Evolutionary conservation across 495 filamentous ascomycete species (phyloP).

Genomic region (Rusavskia elegans): DNA sequence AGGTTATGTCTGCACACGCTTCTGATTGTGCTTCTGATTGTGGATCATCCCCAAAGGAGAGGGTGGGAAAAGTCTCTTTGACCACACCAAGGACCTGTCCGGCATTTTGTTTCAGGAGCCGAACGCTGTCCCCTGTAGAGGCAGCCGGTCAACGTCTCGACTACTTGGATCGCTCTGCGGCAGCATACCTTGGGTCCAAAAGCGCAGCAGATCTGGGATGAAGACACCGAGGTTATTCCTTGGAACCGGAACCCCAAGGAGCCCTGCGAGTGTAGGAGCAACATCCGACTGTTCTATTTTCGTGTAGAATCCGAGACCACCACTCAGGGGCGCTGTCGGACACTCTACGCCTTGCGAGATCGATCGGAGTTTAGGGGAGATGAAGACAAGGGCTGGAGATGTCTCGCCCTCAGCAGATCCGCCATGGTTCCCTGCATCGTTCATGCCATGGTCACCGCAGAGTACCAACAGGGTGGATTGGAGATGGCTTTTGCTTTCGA

Average conservation of each 20-base stretch:
- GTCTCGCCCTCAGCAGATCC: conserved; percentile 88
- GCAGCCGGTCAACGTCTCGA: not conserved
- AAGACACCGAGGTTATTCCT: conserved; percentile 84
- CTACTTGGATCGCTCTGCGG: not conserved
- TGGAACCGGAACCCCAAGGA: conserved; percentile 81
- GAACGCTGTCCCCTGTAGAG: conserved; percentile 39
- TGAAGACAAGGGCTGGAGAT: conserved; percentile 78
- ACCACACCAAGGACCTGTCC: conserved; percentile 62
- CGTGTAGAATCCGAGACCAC: conserved; percentile 62
- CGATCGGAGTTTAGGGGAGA: conserved; percentile 65
- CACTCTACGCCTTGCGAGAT: conserved; percentile 28
- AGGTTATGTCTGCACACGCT: conserved; percentile 28
- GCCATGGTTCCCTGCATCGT: conserved; percentile 93
- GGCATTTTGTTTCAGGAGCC: conserved; percentile 59
- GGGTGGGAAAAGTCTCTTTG: conserved; percentile 46
- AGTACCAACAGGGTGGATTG: conserved; percentile 68
- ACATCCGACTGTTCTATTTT: conserved; percentile 86
- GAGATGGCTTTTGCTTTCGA: conserved; percentile 52
- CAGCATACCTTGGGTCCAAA: conserved; percentile 48
- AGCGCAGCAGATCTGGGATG: conserved; percentile 56
- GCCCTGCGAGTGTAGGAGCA: conserved; percentile 70
- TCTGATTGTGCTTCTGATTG: conserved; percentile 11
- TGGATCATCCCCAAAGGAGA: conserved; percentile 29
- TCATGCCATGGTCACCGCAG: conserved; percentile 96
- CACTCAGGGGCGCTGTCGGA: conserved; percentile 25